Conservation (phyloP, 2,329 filamentous ascomycete species). For the Fusarium irregulare region DNA sequence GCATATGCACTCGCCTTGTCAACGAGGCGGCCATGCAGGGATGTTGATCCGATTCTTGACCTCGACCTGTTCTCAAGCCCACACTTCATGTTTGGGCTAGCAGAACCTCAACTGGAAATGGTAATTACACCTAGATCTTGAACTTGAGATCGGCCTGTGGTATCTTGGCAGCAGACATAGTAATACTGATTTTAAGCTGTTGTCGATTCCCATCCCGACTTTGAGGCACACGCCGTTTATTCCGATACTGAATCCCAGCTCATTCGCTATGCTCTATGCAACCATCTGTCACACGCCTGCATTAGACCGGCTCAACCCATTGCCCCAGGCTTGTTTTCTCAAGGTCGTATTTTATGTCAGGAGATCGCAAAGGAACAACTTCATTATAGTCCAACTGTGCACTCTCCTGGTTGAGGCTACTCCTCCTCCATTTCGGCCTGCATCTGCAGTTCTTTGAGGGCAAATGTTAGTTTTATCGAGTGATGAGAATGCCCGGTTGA, state of each 20-base stretch:
- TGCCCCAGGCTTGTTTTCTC: conserved; percentile 20
- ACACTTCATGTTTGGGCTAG: not conserved
- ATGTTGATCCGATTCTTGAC: not conserved
- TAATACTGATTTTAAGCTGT: not conserved
- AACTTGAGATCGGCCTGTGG: not conserved
- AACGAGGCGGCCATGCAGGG: conserved; percentile 4
- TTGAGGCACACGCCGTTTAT: conserved; percentile 8
- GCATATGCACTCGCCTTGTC: not conserved
- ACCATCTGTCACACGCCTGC: conserved; percentile 17
- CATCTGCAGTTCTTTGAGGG: conserved; percentile 59
- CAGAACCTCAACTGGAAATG: not conserved
- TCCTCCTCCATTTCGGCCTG: conserved; percentile 62
- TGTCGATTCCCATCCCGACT: not conserved
- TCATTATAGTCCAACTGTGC: not conserved
- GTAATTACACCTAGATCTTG: conserved; percentile 5
- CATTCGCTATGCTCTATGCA: conserved; percentile 16
- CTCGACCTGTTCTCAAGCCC: not conserved
- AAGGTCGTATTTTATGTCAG: not conserved
- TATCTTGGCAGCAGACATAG: not conserved
- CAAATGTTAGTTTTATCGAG: conserved; percentile 6
- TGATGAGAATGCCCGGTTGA: conserved; percentile 21
- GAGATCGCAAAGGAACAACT: not conserved
- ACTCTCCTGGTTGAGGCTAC: conserved; percentile 29
- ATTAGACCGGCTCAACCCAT: conserved; percentile 15
- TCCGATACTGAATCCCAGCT: conserved; percentile 4